Conservation (phyloP, 768 basidiomycete genomes). For the Russula ochroleuca region DNA sequence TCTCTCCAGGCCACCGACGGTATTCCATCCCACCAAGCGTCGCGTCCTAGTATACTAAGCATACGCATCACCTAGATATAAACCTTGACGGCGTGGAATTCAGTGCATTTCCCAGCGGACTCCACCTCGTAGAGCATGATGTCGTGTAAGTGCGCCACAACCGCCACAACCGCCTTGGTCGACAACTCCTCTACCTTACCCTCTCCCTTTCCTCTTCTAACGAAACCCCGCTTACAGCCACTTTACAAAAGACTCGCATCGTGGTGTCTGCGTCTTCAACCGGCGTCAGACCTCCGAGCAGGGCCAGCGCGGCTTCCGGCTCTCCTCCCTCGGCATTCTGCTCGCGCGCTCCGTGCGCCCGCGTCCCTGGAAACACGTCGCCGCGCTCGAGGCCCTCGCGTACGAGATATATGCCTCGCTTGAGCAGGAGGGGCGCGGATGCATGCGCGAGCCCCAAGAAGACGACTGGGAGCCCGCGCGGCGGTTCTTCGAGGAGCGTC, state of each 20-base stretch:
- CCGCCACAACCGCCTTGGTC: not conserved
- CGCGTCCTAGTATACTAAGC: not conserved
- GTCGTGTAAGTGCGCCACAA: slow-evolving; percentile 54
- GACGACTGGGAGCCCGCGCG: slow-evolving; percentile 63
- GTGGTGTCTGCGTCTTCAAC: slow-evolving; percentile 72
- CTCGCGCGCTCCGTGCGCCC: slow-evolving; percentile 60
- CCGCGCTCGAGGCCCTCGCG: slow-evolving; percentile 57
- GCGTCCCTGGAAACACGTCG: slow-evolving; percentile 72
- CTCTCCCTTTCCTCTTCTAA: not conserved
- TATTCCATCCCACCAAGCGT: slow-evolving; percentile 29
- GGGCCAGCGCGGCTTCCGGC: slow-evolving; percentile 74
- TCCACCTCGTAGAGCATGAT: slow-evolving; percentile 75
- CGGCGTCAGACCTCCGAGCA: slow-evolving; percentile 62
- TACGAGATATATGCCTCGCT: slow-evolving; percentile 49
- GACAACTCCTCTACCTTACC: not conserved
- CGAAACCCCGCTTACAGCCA: slow-evolving; percentile 46
- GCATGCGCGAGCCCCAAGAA: slow-evolving; percentile 41
- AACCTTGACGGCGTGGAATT: slow-evolving; percentile 72
- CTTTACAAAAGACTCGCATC: slow-evolving; percentile 63
- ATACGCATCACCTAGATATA: slow-evolving; percentile 45
- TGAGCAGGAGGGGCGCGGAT: not conserved
- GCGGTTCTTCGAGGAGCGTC: slow-evolving; percentile 62
- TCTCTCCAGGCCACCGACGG: slow-evolving; percentile 65
- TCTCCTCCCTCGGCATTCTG: slow-evolving; percentile 73
- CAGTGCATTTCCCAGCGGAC: slow-evolving; percentile 73